phyloP scores from a whole-genome alignment of 768 basidiomycete species.

The Amanita muscaria region DNA sequence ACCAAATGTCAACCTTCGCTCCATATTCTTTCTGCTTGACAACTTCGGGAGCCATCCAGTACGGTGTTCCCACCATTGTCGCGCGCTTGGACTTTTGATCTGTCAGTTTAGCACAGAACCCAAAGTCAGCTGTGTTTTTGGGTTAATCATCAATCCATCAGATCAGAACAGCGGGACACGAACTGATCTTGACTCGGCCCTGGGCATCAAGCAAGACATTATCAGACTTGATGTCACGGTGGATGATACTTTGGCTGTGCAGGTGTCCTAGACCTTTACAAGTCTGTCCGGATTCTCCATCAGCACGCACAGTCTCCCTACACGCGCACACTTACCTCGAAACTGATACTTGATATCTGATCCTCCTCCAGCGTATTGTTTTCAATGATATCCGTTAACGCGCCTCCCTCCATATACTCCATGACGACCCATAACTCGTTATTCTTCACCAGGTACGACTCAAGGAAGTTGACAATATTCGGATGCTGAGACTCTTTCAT shows the following conservation, averaged over 20 bases:
- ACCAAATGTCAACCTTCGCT: slow-evolving; percentile 96
- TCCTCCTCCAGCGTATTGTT: slow-evolving; percentile 93
- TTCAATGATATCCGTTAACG: slow-evolving; percentile 95
- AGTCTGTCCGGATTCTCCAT: slow-evolving; percentile 45
- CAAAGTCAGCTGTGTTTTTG: slow-evolving; percentile 71
- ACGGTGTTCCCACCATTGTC: slow-evolving; percentile 97
- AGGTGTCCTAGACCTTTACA: slow-evolving; percentile 92
- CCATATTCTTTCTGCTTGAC: slow-evolving; percentile 97
- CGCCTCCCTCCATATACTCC: slow-evolving; percentile 99
- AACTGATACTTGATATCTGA: slow-evolving; percentile 85
- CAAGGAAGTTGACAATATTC: slow-evolving; percentile 94
- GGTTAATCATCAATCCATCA: not conserved
- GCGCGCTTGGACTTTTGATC: slow-evolving; percentile 96
- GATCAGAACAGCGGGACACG: slow-evolving; percentile 22
- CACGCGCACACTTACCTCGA: slow-evolving; percentile 56
- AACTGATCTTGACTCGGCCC: slow-evolving; percentile 96
- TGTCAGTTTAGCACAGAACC: slow-evolving; percentile 92
- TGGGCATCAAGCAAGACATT: slow-evolving; percentile 90
- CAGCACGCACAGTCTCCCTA: not conserved
- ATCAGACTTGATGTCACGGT: slow-evolving; percentile 95
- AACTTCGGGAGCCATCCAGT: slow-evolving; percentile 99
- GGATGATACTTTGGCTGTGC: slow-evolving; percentile 91
- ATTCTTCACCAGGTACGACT: slow-evolving; percentile 81
- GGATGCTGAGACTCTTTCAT: slow-evolving; percentile 99
- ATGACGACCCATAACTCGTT: slow-evolving; percentile 96